A percentile compares a stretch with the other conserved stretches of the same genome.
phyloP scores from a whole-genome alignment of 1,139 yeast genomes.

The Candida pseudoviswanathii region DNA sequence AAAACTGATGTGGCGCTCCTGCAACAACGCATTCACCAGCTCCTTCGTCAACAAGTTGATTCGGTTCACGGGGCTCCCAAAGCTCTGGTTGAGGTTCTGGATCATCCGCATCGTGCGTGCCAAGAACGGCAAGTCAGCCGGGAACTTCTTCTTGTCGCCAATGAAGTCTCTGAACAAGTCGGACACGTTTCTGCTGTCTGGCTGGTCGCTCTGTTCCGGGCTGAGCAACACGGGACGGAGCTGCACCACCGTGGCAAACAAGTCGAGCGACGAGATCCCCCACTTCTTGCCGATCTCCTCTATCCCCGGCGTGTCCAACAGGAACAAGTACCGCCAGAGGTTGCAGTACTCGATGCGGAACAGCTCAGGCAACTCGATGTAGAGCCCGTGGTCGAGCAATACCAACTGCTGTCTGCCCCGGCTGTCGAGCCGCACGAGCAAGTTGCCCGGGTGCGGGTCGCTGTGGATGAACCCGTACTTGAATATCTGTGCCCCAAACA shows the following conservation, averaged over 20 bases:
- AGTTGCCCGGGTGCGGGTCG: conserved; percentile 84
- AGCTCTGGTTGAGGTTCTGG: conserved; percentile 64
- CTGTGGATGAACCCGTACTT: conserved; percentile 77
- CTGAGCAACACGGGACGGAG: conserved; percentile 43
- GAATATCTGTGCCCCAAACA: conserved; percentile 71
- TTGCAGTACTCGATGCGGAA: conserved; percentile 59
- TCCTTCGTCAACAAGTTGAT: conserved; percentile 61
- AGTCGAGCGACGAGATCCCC: conserved; percentile 73
- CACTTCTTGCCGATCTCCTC: conserved; percentile 53
- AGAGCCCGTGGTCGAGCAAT: conserved; percentile 75
- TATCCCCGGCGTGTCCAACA: conserved; percentile 52
- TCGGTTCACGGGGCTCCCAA: conserved; percentile 76
- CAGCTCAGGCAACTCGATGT: conserved; percentile 52
- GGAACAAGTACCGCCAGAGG: conserved; percentile 66
- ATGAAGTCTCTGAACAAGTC: conserved; percentile 45
- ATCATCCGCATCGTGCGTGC: conserved; percentile 75
- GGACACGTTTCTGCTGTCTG: conserved; percentile 20
- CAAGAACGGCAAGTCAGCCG: conserved; percentile 64
- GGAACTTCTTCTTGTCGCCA: conserved; percentile 65
- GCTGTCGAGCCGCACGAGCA: conserved; percentile 50
- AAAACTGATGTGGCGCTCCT: conserved; percentile 21
- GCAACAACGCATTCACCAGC: conserved; percentile 39
- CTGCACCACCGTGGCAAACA: conserved; percentile 62
- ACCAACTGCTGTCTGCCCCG: conserved; percentile 60
- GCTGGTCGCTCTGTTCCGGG: conserved; percentile 12